Conservation (phyloP, 495 filamentous ascomycete genomes). For the Jackrogersella multiformis region DNA sequence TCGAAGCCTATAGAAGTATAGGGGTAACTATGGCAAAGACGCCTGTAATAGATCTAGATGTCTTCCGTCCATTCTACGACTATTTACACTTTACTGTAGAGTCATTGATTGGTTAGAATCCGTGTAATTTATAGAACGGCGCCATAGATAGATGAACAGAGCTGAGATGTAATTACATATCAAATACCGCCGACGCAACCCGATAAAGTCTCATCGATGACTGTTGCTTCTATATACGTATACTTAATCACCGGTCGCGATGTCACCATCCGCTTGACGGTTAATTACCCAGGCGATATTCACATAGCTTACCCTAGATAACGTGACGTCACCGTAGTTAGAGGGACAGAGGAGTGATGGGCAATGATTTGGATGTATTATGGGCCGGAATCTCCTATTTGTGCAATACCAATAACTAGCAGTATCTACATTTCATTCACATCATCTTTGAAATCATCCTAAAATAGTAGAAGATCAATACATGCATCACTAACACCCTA, state of each 20-base stretch:
- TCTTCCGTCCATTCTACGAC: neutral
- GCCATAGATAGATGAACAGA: neutral
- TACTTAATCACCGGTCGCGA: neutral
- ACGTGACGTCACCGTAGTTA: neutral
- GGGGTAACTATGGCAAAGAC: neutral
- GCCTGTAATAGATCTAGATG: neutral
- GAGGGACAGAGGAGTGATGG: neutral
- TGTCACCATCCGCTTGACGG: constrained; percentile 16
- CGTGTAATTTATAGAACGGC: neutral
- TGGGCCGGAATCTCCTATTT: neutral
- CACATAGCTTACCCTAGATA: neutral
- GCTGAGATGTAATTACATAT: neutral
- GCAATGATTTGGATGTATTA: neutral
- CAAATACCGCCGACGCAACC: neutral
- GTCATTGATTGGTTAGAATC: constrained; percentile 1
- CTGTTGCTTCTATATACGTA: too few relatives aligned
- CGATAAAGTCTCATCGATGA: neutral
- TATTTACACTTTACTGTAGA: neutral
- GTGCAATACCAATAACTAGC: too few relatives aligned
- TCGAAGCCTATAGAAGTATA: neutral
- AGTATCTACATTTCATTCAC: neutral
- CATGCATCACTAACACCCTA: neutral
- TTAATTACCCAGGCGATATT: constrained; percentile 15
- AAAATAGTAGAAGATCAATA: neutral
- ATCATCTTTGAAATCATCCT: neutral